These are phyloP conservation scores for Jackrogersella minutella DNA, from an alignment of 495 filamentous ascomycete species.

Conservation along the genomic window DNA sequence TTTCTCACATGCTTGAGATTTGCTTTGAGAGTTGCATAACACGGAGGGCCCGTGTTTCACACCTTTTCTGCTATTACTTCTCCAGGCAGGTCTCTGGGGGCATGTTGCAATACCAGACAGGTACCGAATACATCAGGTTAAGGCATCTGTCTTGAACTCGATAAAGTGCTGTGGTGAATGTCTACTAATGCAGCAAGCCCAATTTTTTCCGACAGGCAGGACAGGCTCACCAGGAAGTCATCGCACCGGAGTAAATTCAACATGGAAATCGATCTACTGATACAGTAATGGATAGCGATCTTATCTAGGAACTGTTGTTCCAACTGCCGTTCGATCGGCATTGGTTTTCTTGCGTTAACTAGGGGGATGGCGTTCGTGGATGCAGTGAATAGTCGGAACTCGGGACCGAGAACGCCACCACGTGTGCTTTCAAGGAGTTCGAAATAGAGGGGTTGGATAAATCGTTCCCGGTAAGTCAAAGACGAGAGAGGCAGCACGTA, in stretches of 20 bases:
- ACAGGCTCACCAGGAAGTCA: not conserved
- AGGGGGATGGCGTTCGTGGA: not conserved
- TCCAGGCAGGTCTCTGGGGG: slow-evolving; percentile 3
- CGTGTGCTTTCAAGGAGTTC: slow-evolving; percentile 23
- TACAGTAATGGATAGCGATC: not conserved
- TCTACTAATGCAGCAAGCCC: no score
- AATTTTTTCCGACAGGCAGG: no score
- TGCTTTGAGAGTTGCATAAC: not conserved
- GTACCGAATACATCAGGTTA: no score
- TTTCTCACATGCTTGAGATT: slow-evolving; percentile 2
- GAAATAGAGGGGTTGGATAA: not conserved
- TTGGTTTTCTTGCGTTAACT: not conserved
- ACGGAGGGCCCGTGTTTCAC: slow-evolving; percentile 17
- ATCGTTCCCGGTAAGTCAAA: not conserved
- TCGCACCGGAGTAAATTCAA: not conserved
- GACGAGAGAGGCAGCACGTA: no score
- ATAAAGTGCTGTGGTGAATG: no score
- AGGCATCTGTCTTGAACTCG: not conserved
- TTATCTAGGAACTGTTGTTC: slow-evolving; percentile 4
- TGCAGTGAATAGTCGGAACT: slow-evolving; percentile 11
- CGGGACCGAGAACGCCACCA: slow-evolving; percentile 23
- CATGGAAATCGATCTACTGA: not conserved
- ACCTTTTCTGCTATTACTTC: not conserved
- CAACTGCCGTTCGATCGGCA: slow-evolving; percentile 14
- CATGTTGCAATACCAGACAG: not conserved